Base-by-base conservation (phyloP, 164 flowering plant genomes). In the Tetracentron sinense region DNA sequence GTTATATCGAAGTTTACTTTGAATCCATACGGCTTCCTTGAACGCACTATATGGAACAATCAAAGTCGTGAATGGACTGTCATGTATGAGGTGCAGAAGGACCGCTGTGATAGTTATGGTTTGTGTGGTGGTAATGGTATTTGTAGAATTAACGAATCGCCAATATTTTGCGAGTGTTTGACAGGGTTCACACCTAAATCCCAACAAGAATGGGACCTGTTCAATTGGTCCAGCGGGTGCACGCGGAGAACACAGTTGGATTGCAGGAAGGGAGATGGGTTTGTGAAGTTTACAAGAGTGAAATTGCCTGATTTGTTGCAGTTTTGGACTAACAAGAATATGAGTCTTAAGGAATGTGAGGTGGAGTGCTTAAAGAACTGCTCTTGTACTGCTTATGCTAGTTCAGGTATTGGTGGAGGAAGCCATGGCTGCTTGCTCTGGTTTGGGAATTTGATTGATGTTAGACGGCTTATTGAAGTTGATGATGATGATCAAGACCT, bases 171-270 rank as follows among this genome's bases (percentile, higher is more conserved):
- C 26, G 35, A 28, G 23, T 71, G 78, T 27, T 29, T 68, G 56
- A 15, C 25, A 4, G 78, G 75, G 3, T 75, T 62, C 53, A 33
- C 4, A 5, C 72, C 78, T 1, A 61, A 57, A 42, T 55, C 55
- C 12, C 28, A n/a, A 14, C 2, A 38, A 0, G 65, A 72, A 17
- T 71, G 70, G 78, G 19, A 30, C 3, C 1, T 29, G 6, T 0
- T 28, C 2, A 31, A 64, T 42, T 46, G 58, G 46, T 48, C 66
- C 6, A 46, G 38, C 1, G 73, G 78, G 2, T 75, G 75, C 20
- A 22, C 33, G 3, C 23, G 68, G 17, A 61, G 42, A 20, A 33
- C 15, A 1, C 44, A 15, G 1, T 29, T 52, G 25, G 42, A n/a
- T 23, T 75, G 78, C 12, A 15, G 5, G 4, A 26, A n/a, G 7